A percentile compares a stretch with the other conserved stretches of the same genome.
Conservation (phyloP, 192 early-diverging fungal species). For the Mycoemilia scoparia region DNA sequence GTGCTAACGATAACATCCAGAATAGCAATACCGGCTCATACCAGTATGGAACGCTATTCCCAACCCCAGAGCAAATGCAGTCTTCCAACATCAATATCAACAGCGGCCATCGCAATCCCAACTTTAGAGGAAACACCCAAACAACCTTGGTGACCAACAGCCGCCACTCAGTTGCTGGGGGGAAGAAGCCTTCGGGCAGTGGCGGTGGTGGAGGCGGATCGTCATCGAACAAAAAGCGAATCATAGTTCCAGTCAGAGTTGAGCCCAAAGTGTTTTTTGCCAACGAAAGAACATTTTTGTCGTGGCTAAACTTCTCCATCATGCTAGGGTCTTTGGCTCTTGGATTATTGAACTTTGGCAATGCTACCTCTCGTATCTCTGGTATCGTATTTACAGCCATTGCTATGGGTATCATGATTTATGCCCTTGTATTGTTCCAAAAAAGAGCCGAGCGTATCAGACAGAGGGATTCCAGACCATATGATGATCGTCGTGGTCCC, state of each 20-base stretch:
- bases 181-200: too few relatives aligned
- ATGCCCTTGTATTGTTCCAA: conserved; percentile 44
- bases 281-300: conserved; percentile 82
- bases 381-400: conserved; percentile 47
- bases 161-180: too few relatives aligned
- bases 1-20: too few relatives aligned
- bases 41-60: too few relatives aligned
- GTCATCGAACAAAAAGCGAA: conserved; percentile 39
- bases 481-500: conserved; percentile 46
- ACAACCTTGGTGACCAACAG: too few relatives aligned
- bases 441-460: conserved; percentile 39
- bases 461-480: conserved; percentile 35
- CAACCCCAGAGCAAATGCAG: too few relatives aligned
- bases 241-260: conserved; percentile 50
- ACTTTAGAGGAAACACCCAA: too few relatives aligned
- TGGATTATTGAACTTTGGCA: conserved; percentile 68
- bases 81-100: too few relatives aligned
- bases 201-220: too few relatives aligned
- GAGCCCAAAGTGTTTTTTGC: conserved; percentile 91
- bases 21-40: too few relatives aligned
- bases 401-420: conserved; percentile 45
- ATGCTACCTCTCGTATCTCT: conserved; percentile 45
- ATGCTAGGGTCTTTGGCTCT: conserved; percentile 59
- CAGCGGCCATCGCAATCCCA: too few relatives aligned
- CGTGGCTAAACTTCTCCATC: conserved; percentile 74